phyloP scores from a whole-genome alignment of 192 early-diverging fungal genomes.

The Pecoramyces ruminantium region DNA sequence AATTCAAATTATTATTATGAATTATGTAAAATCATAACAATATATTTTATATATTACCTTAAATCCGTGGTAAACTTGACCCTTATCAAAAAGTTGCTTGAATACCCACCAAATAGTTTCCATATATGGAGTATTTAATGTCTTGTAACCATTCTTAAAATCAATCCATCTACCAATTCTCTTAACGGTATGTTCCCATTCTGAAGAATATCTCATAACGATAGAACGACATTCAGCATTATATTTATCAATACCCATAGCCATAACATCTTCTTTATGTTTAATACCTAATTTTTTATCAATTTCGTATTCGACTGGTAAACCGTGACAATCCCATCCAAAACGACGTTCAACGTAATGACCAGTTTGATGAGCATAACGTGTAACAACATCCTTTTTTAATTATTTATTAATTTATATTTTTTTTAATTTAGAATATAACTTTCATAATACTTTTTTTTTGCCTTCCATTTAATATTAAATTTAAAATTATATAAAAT shows the following conservation, averaged over 20 bases:
- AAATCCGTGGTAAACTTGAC: conserved; percentile 84
- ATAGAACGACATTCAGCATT: conserved; percentile 92
- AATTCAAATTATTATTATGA: neutral
- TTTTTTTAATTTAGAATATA: no score
- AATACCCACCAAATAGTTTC: conserved; percentile 99
- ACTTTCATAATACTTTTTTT: no score
- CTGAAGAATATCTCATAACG: conserved; percentile 84
- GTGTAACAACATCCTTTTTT: conserved; percentile 79
- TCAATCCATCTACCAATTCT: conserved; percentile 98
- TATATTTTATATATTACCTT: no score
- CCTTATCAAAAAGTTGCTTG: conserved; percentile 87
- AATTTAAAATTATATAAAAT: no score
- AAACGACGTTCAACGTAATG: conserved; percentile 94
- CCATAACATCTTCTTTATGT: conserved; percentile 71
- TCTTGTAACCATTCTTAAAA: conserved; percentile 99
- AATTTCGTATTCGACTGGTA: conserved; percentile 92
- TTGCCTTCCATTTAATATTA: no score
- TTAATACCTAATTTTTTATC: conserved; percentile 82
- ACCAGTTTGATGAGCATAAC: conserved; percentile 87
- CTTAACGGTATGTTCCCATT: conserved; percentile 88
- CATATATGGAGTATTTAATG: conserved; percentile 89
- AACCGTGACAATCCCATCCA: conserved; percentile 92
- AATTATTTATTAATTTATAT: neutral
- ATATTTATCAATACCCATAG: conserved; percentile 92
- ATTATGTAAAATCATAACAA: no score